Percentiles rank a stretch among this genome's conserved stretches.
Conservation (phyloP, 1,139 yeast genomes). For the Pichia sp. region DNA sequence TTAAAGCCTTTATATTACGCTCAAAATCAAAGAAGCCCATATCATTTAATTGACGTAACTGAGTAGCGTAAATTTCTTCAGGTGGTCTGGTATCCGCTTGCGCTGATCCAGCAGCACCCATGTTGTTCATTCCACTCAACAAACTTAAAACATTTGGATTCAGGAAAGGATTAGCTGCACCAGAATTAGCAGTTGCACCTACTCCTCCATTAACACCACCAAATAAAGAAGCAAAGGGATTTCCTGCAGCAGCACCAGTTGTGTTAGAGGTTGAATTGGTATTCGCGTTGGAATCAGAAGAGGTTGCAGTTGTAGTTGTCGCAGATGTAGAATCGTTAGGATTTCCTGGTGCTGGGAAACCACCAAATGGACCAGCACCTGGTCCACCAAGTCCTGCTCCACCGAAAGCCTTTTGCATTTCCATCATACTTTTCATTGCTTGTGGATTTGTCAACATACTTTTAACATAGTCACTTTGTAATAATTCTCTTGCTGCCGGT, state of each 20-base stretch:
- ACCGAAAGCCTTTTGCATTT: constrained; percentile 48
- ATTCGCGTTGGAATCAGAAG: constrained; percentile 3
- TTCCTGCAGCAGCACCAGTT: constrained; percentile 14
- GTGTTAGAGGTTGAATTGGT: constrained; percentile 2
- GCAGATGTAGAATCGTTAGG: constrained; percentile 18
- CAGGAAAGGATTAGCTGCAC: constrained; percentile 36
- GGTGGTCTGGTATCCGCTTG: constrained; percentile 82
- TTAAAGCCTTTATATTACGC: constrained; percentile 79
- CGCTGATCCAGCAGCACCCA: constrained; percentile 11
- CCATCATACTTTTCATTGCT: constrained; percentile 75
- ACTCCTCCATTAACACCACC: constrained; percentile 32
- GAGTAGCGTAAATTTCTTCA: constrained; percentile 87
- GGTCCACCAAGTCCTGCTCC: constrained; percentile 28
- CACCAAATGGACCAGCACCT: constrained; percentile 4
- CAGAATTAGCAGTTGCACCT: constrained; percentile 30
- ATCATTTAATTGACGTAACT: constrained; percentile 86
- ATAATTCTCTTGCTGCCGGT: constrained; percentile 79
- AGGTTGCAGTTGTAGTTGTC: constrained; percentile 13
- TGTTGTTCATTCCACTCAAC: constrained; percentile 31
- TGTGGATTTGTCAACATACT: constrained; percentile 83
- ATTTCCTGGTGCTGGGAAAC: constrained; percentile 51
- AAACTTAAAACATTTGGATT: constrained; percentile 27
- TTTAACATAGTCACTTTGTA: constrained; percentile 78
- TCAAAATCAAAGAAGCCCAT: constrained; percentile 96
- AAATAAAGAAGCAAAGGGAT: constrained; percentile 16